Percentiles rank a stretch among this genome's conserved stretches.
Conservation (phyloP, 148 eudicot genomes). For the Rhododendron ferrugineum region DNA sequence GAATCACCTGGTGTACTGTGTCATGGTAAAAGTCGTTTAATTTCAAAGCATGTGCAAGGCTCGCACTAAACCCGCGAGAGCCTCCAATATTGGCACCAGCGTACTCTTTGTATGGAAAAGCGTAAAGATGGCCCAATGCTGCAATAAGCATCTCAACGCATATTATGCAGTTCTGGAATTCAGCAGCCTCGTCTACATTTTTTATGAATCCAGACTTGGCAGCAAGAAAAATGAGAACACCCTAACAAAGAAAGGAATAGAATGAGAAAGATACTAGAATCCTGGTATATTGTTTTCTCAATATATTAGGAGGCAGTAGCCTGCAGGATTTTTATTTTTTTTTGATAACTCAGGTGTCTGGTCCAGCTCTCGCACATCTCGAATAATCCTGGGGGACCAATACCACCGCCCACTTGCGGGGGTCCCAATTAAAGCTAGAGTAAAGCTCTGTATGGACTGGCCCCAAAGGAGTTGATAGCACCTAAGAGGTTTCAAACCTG, state of each 20-base stretch:
- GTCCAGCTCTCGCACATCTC: not conserved
- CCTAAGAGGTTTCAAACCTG: not conserved
- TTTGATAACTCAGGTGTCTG: not conserved
- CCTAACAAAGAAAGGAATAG: constrained; percentile 35
- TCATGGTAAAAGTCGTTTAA: constrained; percentile 95
- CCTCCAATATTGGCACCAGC: constrained; percentile 90
- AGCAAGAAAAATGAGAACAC: constrained; percentile 87
- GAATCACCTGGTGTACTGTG: constrained; percentile 86
- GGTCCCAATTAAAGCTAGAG: not conserved
- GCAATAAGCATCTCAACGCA: constrained; percentile 99
- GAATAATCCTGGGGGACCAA: not conserved
- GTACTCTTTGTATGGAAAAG: constrained; percentile 96
- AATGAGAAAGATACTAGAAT: not conserved
- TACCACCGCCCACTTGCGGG: not conserved
- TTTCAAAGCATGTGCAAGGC: constrained; percentile 86
- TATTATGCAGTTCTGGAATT: constrained; percentile 76
- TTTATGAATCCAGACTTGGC: constrained; percentile 79
- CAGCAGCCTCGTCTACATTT: constrained; percentile 78
- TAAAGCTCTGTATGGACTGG: not conserved
- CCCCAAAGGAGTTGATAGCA: not conserved
- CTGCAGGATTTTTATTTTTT: not conserved
- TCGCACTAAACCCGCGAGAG: constrained; percentile 61
- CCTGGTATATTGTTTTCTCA: not conserved
- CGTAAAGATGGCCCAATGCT: constrained; percentile 86
- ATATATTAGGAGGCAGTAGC: not conserved